Percentiles rank a stretch among this genome's conserved stretches.
phyloP scores from a whole-genome alignment of 352 stramenopile species.

The Pythium myriotylum region DNA sequence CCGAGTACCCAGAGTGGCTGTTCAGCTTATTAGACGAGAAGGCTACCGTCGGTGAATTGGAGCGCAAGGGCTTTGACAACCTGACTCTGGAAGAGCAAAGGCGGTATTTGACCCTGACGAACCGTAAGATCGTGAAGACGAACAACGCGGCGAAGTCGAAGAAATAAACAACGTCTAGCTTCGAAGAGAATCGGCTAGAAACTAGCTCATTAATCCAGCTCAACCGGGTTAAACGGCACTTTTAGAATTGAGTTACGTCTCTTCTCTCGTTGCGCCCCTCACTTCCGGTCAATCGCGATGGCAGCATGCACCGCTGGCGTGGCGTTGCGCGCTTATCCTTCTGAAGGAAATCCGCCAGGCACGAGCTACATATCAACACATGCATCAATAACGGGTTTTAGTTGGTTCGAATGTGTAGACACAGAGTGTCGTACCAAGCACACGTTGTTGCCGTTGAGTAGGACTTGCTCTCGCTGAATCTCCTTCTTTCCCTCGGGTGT shows the following conservation, averaged over 20 bases:
- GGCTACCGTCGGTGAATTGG: constrained; percentile 74
- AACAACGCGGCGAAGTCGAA: constrained; percentile 86
- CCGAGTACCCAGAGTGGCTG: constrained; percentile 85
- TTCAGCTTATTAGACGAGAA: constrained; percentile 79
- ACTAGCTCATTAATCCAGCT: too few species aligned
- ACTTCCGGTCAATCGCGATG: too few species aligned
- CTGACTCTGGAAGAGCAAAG: constrained; percentile 77
- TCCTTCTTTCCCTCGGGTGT: constrained; percentile 87
- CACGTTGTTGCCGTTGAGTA: constrained; percentile 99
- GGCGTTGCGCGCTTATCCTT: constrained; percentile 20
- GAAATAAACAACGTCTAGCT: constrained; percentile 66
- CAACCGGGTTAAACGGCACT: too few species aligned
- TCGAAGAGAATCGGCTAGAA: too few species aligned
- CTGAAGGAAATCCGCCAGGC: constrained; percentile 69
- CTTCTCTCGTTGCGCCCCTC: too few species aligned
- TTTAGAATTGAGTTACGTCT: too few species aligned
- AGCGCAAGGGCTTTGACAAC: constrained; percentile 81
- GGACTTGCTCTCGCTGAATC: constrained; percentile 93
- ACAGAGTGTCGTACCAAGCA: constrained; percentile 92
- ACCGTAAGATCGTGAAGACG: constrained; percentile 69
- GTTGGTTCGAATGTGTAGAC: too few species aligned
- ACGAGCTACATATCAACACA: constrained; percentile 60
- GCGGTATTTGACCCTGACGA: constrained; percentile 75
- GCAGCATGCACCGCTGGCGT: too few species aligned
- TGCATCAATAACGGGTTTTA: too few species aligned